phyloP scores from a whole-genome alignment of 2,329 filamentous ascomycete genomes.

The Colletotrichum somersetense region DNA sequence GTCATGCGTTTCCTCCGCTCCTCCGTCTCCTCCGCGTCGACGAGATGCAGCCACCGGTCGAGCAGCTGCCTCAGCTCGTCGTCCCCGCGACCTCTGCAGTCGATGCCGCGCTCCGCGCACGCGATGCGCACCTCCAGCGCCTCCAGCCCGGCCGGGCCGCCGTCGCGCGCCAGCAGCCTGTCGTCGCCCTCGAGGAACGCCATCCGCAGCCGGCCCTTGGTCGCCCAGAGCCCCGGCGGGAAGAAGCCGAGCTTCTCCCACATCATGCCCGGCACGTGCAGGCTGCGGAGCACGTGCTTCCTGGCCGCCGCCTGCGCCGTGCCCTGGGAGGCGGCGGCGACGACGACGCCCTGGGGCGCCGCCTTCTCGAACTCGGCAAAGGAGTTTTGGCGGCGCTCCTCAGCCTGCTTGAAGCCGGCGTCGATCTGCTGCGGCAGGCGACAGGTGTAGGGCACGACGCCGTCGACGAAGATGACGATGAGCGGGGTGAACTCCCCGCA shows the following conservation, averaged over 20 bases:
- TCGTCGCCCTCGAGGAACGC: conserved; percentile 80
- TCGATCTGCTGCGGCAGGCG: conserved; percentile 82
- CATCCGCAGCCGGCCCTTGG: conserved; percentile 66
- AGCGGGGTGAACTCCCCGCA: conserved; percentile 91
- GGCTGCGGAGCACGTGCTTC: conserved; percentile 56
- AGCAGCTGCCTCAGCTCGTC: conserved; percentile 63
- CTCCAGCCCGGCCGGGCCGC: conserved; percentile 70
- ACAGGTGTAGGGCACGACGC: conserved; percentile 83
- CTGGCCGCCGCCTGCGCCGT: conserved; percentile 45
- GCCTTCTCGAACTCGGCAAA: conserved; percentile 58
- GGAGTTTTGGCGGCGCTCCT: conserved; percentile 63
- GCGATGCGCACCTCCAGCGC: conserved; percentile 76
- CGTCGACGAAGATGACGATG: conserved; percentile 77
- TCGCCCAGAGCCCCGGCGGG: conserved; percentile 65
- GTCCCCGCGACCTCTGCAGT: conserved; percentile 69
- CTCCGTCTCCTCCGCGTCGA: conserved; percentile 52
- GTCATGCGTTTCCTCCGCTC: conserved; percentile 56
- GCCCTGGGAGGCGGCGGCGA: conserved; percentile 25
- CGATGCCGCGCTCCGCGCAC: conserved; percentile 76
- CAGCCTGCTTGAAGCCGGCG: conserved; percentile 65
- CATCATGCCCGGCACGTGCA: conserved; percentile 60
- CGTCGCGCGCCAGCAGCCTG: conserved; percentile 71
- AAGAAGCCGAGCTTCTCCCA: conserved; percentile 65
- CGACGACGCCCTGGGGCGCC: conserved; percentile 52
- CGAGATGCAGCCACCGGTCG: conserved; percentile 62